phyloP scores from a whole-genome alignment of 495 filamentous ascomycete genomes.

The Articulospora tetracladia region DNA sequence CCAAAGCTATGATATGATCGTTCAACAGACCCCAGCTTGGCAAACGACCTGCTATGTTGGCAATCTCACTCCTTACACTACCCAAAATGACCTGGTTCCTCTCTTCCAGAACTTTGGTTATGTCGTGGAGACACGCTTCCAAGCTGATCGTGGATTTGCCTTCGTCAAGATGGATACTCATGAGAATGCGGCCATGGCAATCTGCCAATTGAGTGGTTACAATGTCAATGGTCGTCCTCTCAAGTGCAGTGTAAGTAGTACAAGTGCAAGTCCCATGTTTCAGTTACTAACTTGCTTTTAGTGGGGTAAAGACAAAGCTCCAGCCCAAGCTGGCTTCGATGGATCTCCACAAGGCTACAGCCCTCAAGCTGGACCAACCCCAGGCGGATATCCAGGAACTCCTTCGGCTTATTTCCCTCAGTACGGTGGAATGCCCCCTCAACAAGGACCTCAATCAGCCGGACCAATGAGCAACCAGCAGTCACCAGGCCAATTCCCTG shows the following conservation, averaged over 20 bases:
- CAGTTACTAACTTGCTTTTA: conserved; percentile 33
- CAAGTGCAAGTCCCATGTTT: not conserved
- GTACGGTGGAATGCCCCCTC: conserved; percentile 77
- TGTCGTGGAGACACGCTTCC: conserved; percentile 94
- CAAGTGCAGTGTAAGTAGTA: conserved; percentile 89
- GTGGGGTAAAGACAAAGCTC: conserved; percentile 99
- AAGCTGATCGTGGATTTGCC: conserved; percentile 95
- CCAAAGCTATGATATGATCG: conserved; percentile 97
- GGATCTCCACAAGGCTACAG: conserved; percentile 73
- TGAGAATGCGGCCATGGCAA: conserved; percentile 97
- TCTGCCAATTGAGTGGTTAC: conserved; percentile 94
- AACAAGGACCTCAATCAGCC: conserved; percentile 47
- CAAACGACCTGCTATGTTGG: conserved; percentile 99
- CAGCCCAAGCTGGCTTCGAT: conserved; percentile 78
- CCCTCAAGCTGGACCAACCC: conserved; percentile 53
- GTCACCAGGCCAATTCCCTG: conserved; percentile 58
- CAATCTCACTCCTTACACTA: conserved; percentile 96
- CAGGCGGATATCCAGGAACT: conserved; percentile 60
- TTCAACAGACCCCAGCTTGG: conserved; percentile 95
- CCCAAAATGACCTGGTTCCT: conserved; percentile 90
- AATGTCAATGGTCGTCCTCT: conserved; percentile 96
- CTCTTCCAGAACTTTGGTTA: conserved; percentile 98
- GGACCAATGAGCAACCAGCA: conserved; percentile 42
- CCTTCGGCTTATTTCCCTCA: conserved; percentile 90
- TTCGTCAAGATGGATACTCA: conserved; percentile 99